Base-by-base conservation (phyloP, 371 early-diverging fungal species). In the Fennellomyces sp. region DNA sequence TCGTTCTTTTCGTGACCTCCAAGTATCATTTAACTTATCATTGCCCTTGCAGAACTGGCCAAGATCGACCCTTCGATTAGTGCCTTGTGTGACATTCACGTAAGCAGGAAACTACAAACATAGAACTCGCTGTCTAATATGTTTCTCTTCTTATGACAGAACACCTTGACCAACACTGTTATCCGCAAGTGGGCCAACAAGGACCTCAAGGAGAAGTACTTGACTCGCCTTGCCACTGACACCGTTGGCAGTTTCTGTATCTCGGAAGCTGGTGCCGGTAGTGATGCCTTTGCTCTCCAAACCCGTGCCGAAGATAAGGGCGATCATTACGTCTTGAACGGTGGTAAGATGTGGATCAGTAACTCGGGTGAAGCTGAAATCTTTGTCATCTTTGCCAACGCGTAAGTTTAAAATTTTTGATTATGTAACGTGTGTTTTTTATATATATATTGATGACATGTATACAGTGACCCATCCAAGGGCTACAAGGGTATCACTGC, bases 401-500 rank as follows among this genome's bases (percentile, higher is more conserved):
- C 93, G 51, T 80, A 78, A 67, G 74, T 54, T 8, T n/a, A 15
- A 10, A 2, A 50, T 27, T n/a, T 1, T 13, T 1, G n/a, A 25
- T 23, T 8, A 4, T 45, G 10, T 4, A 21, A 15, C 8, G 7
- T 45, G 8, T 0, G 7, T 5, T 42, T 12, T 39, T 38, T 11
- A 38, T 13, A 28, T 3, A 29, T 26, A 30, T 3, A 31, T 58
- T 58, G n/a, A 29, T 41, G 11, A 45, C n/a, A 21, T 23, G 7
- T 21, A 2, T 17, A 45, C 28, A 76, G 76, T 41, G 97, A 96
- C 69, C 94, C 92, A 12, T 81, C 87, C 63, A 89, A 92, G 80
- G 97, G 97, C 5, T 96, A 97, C 88, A 96, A 94, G 86, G 99
- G 99, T 56, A 98, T 98, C 71, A 94, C 97, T 38, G 95, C 96